Conservation (phyloP, 345 rosid species). For the Clarkia xantiana region DNA sequence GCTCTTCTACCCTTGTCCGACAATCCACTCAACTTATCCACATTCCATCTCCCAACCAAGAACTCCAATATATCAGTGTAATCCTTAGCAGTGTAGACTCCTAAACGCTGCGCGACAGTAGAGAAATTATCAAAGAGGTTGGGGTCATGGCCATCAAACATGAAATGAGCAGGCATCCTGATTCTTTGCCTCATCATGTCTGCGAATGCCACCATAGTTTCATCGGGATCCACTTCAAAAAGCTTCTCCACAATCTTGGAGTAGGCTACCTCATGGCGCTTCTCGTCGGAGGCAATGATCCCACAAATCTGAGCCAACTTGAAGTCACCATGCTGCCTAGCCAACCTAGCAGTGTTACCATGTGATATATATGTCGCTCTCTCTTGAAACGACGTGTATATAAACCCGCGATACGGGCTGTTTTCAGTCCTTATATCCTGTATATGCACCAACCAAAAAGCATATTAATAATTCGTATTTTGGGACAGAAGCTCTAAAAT, state of each 20-base stretch:
- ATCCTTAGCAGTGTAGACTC: constrained; percentile 63
- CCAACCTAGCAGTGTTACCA: constrained; percentile 89
- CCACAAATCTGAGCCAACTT: constrained; percentile 86
- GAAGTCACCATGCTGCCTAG: constrained; percentile 67
- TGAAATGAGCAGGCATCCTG: constrained; percentile 82
- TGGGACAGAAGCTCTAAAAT: not conserved
- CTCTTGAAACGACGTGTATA: constrained; percentile 94
- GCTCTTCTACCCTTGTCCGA: constrained; percentile 71
- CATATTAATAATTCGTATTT: not conserved
- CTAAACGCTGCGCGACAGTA: constrained; percentile 78
- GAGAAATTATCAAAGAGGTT: constrained; percentile 76
- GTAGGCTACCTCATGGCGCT: constrained; percentile 90
- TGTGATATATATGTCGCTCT: constrained; percentile 94
- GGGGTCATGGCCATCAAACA: constrained; percentile 68
- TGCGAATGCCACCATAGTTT: constrained; percentile 61
- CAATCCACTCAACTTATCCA: constrained; percentile 42
- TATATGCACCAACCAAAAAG: no score
- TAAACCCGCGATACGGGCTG: constrained; percentile 79
- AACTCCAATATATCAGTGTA: constrained; percentile 80
- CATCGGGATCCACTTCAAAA: constrained; percentile 79
- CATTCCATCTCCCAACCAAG: constrained; percentile 76
- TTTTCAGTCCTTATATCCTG: constrained; percentile 83
- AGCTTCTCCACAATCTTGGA: constrained; percentile 82
- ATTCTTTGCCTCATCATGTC: constrained; percentile 88
- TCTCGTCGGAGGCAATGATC: constrained; percentile 79